Base-by-base conservation (phyloP, 2,329 filamentous ascomycete genomes). In the Alternaria novae-zelandiae region DNA sequence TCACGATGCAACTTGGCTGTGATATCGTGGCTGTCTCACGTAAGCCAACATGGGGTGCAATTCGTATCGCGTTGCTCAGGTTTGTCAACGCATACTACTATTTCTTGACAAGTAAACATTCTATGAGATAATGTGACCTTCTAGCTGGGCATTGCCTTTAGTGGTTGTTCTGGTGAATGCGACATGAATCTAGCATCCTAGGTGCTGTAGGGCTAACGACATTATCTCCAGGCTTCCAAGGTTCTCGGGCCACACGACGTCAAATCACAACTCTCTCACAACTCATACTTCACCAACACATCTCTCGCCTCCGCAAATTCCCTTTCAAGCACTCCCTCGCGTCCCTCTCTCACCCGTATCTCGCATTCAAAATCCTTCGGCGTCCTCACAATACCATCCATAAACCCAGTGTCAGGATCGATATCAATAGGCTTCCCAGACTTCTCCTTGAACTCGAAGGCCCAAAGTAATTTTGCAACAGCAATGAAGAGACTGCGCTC, bases 391-490 rank as follows among this genome's bases (percentile, higher is more conserved):
- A 43, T 10, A 6, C 57, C 57, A 12, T 59, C 57, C 51, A 28
- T 50, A 49, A 50, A 57, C 20, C 55, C 45, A 6, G 45, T 57
- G 13, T 28, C 20, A 13, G 58, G 50, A 21, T 61, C 49, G 17
- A 59, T n/a, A 12, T 59, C 57, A 10, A 59, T 25, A 5, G 57
- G 49, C 23, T n/a, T 41, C 21, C 46, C 45, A 17, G 28, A 10
- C 23, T 36, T 50, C 20, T 57, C 55, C 30, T 67, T 63, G 53
- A 72, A 63, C 20, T 57, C 70, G 57, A 88, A 88, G 0, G 81
- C 86, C 87, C 87, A 89, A 0, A 89, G 69, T 21, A 81, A 25
- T 47, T 75, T 74, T 17, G 73, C 70, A 28, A 79, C 64, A 8
- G 75, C 76, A 21, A 78, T 69, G 65, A 76, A 82, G 45, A 88